Base-by-base conservation (phyloP, 2,329 filamentous ascomycete species). In the Myriosclerotinia curreyana region DNA sequence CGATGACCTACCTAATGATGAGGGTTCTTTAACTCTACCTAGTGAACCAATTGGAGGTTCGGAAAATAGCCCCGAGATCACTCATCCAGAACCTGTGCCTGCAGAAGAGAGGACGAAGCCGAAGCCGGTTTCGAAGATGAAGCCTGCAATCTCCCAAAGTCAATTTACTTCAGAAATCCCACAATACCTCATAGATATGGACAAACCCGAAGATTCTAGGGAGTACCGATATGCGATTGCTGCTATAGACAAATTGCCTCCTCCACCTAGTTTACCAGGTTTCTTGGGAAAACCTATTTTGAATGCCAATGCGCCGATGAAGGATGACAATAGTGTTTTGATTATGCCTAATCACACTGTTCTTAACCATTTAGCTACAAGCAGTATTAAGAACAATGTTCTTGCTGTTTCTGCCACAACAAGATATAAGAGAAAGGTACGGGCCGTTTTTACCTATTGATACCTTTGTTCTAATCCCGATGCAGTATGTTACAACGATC, bases 331-430 rank as follows among this genome's bases (percentile, higher is more conserved):
- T 76, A 97, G 93, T 77, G 95, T 99, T 66, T 80, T 99, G 68
- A 95, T 92, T 70, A 94, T 97, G 84, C 95, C 95, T 17, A 99
- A 98, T 73, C 94, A 99, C 74, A 97, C 95, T 0, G 92, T 98
- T 40, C 80, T 99, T 68, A 99, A 99, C 71, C 95, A 99, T 76
- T 80, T 99, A 70, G 94, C 94, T 56, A 99, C 95, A 3, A 98
- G 94, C 77, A 97, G 93, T 76, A 99, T 99, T 77, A 97, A 96
- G 80, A 92, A 96, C 70, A 93, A 94, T 68, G 91, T 98, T 34
- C 82, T 99, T 69, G 95, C 95, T 42, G 96, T 96, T 7, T 97
- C 93, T 73, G 94, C 92, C 17, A 99, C 95, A 6, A 99, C 95
- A n/a, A 85, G 95, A 76, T 99, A 98, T 77, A 96, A 92, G 79